phyloP scores from a whole-genome alignment of 345 rosid genomes.

The Alliaria petiolata region DNA sequence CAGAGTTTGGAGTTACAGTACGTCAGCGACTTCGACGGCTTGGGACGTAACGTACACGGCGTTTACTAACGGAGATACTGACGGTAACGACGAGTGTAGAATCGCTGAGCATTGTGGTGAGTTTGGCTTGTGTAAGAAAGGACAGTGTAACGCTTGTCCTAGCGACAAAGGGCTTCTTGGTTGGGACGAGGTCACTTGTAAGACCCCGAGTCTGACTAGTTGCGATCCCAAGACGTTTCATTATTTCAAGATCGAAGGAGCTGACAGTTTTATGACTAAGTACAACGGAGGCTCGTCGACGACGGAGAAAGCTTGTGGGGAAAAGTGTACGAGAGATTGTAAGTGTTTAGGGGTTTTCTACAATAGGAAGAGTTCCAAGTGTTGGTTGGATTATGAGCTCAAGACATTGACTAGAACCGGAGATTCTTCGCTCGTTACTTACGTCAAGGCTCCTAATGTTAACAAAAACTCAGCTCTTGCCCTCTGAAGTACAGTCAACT shows the following conservation, averaged over 20 bases:
- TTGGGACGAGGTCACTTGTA: conserved; percentile 19
- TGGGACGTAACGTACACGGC: not conserved
- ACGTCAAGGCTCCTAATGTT: not conserved
- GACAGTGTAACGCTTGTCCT: not conserved
- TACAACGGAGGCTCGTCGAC: conserved; percentile 32
- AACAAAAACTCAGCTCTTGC: not conserved
- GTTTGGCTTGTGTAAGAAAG: not conserved
- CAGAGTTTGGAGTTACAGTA: not conserved
- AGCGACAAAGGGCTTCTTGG: not conserved
- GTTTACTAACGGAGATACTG: not conserved
- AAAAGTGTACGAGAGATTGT: conserved; percentile 41
- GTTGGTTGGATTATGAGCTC: not conserved
- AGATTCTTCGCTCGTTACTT: not conserved
- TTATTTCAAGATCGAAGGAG: not conserved
- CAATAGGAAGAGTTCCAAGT: conserved; percentile 7
- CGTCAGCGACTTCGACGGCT: not conserved
- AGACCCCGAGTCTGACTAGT: not conserved
- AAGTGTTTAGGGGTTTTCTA: conserved; percentile 49
- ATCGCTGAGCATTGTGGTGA: not conserved
- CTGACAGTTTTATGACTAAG: conserved; percentile 4
- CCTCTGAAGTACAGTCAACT: not conserved
- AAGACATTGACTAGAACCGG: not conserved
- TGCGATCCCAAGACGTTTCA: not conserved
- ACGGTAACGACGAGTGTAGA: not conserved
- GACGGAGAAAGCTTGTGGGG: conserved; percentile 34